A percentile compares a stretch with the other conserved stretches of the same genome.
These are phyloP conservation scores for Grigorovia yakushimaensis DNA, from an alignment of 805 yeast species.

Conservation along the genomic window DNA sequence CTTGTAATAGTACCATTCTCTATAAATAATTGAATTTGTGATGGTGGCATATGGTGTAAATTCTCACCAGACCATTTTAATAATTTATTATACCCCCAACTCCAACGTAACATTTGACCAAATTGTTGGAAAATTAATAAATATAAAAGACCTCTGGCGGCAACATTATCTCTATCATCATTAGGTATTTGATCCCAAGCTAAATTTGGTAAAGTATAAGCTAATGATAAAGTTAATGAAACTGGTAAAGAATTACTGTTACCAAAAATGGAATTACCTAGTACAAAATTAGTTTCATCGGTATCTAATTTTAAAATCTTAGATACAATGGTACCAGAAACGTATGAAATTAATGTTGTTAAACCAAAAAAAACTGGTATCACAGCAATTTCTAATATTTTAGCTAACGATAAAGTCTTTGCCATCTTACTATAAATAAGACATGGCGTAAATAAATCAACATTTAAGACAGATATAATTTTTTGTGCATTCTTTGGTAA, in stretches of 20 bases:
- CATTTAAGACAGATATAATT: constrained; percentile 66
- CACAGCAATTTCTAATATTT: constrained; percentile 67
- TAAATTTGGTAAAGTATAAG: constrained; percentile 65
- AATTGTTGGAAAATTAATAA: constrained; percentile 70
- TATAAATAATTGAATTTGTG: constrained; percentile 14
- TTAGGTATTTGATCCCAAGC: constrained; percentile 65
- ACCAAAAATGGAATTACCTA: constrained; percentile 96
- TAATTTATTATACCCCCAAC: constrained; percentile 74
- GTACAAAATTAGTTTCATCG: constrained; percentile 80
- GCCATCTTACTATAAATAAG: constrained; percentile 80
- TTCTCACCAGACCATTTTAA: constrained; percentile 38
- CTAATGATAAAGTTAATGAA: constrained; percentile 70
- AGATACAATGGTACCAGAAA: constrained; percentile 50
- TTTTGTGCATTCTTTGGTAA: constrained; percentile 69
- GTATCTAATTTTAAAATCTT: constrained; percentile 47
- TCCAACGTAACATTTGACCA: constrained; percentile 77
- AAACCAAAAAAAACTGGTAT: constrained; percentile 80
- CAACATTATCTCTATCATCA: constrained; percentile 60
- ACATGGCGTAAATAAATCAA: constrained; percentile 90
- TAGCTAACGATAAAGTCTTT: constrained; percentile 56
- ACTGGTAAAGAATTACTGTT: constrained; percentile 93
- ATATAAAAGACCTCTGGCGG: constrained; percentile 69
- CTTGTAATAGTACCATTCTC: constrained; percentile 6
- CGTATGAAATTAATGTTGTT: constrained; percentile 66
- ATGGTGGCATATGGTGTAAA: constrained; percentile 24